phyloP scores from a whole-genome alignment of 2,329 filamentous ascomycete species.

The Lecanoromycetidae sp. region DNA sequence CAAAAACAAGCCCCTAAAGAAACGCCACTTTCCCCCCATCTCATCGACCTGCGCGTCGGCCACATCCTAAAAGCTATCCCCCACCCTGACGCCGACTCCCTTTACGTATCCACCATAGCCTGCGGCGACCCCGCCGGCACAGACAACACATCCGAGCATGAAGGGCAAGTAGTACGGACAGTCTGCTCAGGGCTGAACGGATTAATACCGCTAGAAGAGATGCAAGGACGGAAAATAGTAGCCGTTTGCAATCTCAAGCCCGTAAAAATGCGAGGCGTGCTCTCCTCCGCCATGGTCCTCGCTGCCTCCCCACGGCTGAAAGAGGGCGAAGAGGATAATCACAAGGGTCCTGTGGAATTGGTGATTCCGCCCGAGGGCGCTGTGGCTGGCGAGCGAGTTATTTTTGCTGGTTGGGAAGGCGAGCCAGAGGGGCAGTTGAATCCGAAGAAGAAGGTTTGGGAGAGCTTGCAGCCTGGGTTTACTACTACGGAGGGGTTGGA shows the following conservation, averaged over 20 bases:
- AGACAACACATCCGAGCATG: conserved; percentile 82
- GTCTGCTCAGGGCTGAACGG: conserved; percentile 96
- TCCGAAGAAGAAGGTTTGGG: conserved; percentile 99
- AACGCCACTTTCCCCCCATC: conserved; percentile 64
- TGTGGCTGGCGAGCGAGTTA: conserved; percentile 74
- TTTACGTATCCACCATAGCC: conserved; percentile 91
- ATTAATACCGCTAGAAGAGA: conserved; percentile 80
- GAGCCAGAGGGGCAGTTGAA: conserved; percentile 89
- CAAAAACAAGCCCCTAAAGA: conserved; percentile 55
- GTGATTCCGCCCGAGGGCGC: conserved; percentile 69
- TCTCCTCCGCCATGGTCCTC: conserved; percentile 78
- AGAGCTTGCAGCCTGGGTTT: conserved; percentile 91
- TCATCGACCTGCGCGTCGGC: conserved; percentile 91
- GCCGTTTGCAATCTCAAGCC: conserved; percentile 97
- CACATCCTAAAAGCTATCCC: conserved; percentile 93
- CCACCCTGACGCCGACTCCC: conserved; percentile 91
- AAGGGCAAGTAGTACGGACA: conserved; percentile 82
- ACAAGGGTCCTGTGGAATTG: conserved; percentile 84
- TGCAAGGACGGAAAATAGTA: conserved; percentile 92
- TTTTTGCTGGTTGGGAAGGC: conserved; percentile 88
- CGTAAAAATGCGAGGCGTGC: conserved; percentile 93
- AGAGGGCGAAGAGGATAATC: conserved; percentile 72
- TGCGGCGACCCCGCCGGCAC: conserved; percentile 77
- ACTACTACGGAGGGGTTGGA: conserved; percentile 71
- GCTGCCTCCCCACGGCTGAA: conserved; percentile 76